Conservation (phyloP, 2,329 filamentous ascomycete genomes). For the Phyllosticta citriasiana region DNA sequence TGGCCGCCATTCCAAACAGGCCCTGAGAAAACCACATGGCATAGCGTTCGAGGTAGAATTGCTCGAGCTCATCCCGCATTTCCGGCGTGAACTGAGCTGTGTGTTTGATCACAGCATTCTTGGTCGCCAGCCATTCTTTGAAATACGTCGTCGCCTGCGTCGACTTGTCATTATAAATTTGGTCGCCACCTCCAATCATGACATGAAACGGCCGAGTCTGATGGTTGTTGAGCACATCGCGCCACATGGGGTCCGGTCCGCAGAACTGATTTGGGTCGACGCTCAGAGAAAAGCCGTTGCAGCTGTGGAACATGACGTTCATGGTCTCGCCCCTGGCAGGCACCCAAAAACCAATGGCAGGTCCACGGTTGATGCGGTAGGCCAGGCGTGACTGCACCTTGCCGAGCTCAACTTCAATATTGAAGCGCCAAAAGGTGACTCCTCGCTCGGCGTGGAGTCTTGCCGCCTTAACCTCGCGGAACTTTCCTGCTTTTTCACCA, state of each 20-base stretch:
- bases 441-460: slow-evolving; percentile 77
- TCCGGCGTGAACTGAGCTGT: slow-evolving; percentile 65
- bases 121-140: slow-evolving; percentile 72
- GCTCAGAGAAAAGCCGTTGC: slow-evolving; percentile 84
- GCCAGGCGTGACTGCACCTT: slow-evolving; percentile 74
- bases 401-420: slow-evolving; percentile 79
- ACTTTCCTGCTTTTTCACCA: slow-evolving; percentile 71
- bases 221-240: slow-evolving; percentile 87
- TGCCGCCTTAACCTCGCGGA: slow-evolving; percentile 72
- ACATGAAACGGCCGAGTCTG: slow-evolving; percentile 91
- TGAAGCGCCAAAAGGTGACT: slow-evolving; percentile 95
- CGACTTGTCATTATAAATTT: slow-evolving; percentile 88
- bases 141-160: slow-evolving; percentile 68
- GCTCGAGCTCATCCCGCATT: slow-evolving; percentile 81
- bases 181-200: slow-evolving; percentile 95
- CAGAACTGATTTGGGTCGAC: slow-evolving; percentile 72
- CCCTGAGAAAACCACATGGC: slow-evolving; percentile 95
- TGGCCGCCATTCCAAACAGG: slow-evolving; percentile 81
- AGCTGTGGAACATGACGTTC: slow-evolving; percentile 99
- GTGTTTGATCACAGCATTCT: slow-evolving; percentile 71
- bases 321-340: slow-evolving; percentile 74
- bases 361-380: slow-evolving; percentile 89
- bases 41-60: slow-evolving; percentile 81
- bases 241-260: slow-evolving; percentile 93
- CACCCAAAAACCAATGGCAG: slow-evolving; percentile 88